Percentiles rank a stretch among this genome's conserved stretches.
These are phyloP conservation scores for Phaffia australis DNA, from an alignment of 768 basidiomycete species.

Conservation along the genomic window DNA sequence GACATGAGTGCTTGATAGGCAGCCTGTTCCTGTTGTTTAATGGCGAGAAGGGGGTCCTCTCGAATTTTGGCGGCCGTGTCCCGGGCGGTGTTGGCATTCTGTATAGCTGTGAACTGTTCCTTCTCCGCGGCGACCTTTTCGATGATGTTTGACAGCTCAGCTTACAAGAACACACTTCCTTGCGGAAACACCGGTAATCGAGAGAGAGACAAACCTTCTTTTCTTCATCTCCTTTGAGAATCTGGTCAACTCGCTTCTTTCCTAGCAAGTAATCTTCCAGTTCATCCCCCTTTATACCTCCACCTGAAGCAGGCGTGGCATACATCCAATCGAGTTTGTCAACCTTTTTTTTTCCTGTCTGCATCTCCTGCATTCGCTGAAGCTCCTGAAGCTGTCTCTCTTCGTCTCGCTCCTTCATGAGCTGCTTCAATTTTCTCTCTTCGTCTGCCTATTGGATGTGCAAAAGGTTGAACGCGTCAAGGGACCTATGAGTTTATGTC, in stretches of 20 bases:
- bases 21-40: conserved; percentile 95
- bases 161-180: conserved; percentile 15
- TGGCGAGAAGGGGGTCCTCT: conserved; percentile 91
- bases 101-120: conserved; percentile 86
- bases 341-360: conserved; percentile 85
- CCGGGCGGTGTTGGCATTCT: conserved; percentile 80
- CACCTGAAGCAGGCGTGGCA: conserved; percentile 89
- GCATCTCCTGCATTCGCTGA: conserved; percentile 85
- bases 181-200: conserved; percentile 37
- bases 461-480: not conserved
- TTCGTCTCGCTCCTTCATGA: conserved; percentile 95
- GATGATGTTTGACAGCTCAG: conserved; percentile 7
- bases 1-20: conserved; percentile 63
- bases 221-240: conserved; percentile 80
- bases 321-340: conserved; percentile 99
- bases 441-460: conserved; percentile 63
- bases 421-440: conserved; percentile 94
- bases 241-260: conserved; percentile 95
- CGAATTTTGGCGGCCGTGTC: conserved; percentile 89
- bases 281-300: conserved; percentile 72
- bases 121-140: conserved; percentile 41
- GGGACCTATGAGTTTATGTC: conserved; percentile 18
- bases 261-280: conserved; percentile 93
- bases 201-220: conserved; percentile 42
- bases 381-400: conserved; percentile 93